Evolutionary conservation across 345 rosid species (phyloP).

Genomic region (Corchorus capsularis): DNA sequence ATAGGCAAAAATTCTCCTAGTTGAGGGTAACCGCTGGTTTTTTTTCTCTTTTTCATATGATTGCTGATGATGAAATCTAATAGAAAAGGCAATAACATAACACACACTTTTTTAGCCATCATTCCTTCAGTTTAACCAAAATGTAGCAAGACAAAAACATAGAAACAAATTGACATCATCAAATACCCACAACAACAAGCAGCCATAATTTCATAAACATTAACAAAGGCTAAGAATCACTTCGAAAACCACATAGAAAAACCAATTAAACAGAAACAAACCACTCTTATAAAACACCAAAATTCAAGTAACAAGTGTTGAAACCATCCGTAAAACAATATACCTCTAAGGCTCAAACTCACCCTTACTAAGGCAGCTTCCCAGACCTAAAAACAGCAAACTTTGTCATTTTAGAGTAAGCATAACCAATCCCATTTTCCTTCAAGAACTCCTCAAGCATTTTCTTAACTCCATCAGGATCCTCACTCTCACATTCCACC

Average conservation of each 20-base stretch:
- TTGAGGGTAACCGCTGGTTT: too few species aligned
- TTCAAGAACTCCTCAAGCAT: conserved; percentile 63
- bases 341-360: not conserved
- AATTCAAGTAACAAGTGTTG: not conserved
- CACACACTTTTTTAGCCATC: too few species aligned
- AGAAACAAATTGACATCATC: not conserved
- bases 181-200: not conserved
- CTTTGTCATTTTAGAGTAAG: conserved; percentile 69
- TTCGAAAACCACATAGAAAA: not conserved
- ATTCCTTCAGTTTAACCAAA: not conserved
- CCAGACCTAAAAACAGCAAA: conserved; percentile 77
- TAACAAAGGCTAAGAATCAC: not conserved
- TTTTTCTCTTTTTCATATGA: too few species aligned
- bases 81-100: not conserved
- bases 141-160: not conserved
- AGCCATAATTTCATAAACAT: not conserved
- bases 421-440: conserved; percentile 53
- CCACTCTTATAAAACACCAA: not conserved
- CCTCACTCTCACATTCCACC: conserved; percentile 77
- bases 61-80: not conserved
- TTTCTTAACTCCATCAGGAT: conserved; percentile 68
- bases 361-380: conserved; percentile 58
- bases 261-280: not conserved
- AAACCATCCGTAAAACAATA: not conserved
- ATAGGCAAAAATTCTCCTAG: not conserved